Conservation (phyloP, 805 yeast genomes). For the Candida michaelii region DNA sequence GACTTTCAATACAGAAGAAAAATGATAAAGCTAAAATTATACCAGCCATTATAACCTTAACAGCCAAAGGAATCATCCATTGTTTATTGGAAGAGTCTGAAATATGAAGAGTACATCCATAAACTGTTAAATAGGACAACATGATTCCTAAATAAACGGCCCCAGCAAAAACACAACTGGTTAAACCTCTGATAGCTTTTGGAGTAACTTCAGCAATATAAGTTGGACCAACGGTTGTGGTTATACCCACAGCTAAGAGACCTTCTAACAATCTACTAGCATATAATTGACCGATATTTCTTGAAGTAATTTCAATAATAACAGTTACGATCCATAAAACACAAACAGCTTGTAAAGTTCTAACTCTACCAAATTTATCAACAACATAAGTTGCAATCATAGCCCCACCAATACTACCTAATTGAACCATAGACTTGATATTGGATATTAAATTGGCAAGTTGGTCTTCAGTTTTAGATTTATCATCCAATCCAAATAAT, state of each 20-base stretch:
- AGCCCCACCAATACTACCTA: slow-evolving; percentile 57
- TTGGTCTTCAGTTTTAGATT: slow-evolving; percentile 28
- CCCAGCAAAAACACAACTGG: slow-evolving; percentile 55
- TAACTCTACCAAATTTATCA: slow-evolving; percentile 52
- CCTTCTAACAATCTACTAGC: slow-evolving; percentile 60
- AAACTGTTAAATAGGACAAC: slow-evolving; percentile 49
- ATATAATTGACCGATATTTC: slow-evolving; percentile 48
- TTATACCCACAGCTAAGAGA: slow-evolving; percentile 51
- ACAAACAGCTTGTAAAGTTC: slow-evolving; percentile 46
- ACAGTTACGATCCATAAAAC: slow-evolving; percentile 46
- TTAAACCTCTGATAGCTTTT: slow-evolving; percentile 49
- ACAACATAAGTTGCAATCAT: slow-evolving; percentile 47
- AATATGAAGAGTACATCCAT: slow-evolving; percentile 51
- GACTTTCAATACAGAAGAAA: slow-evolving; percentile 46
- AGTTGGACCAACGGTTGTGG: slow-evolving; percentile 56
- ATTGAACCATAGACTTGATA: slow-evolving; percentile 58
- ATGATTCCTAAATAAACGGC: slow-evolving; percentile 57
- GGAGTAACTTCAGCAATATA: slow-evolving; percentile 57
- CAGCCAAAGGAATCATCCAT: slow-evolving; percentile 53
- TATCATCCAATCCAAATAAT: slow-evolving; percentile 46
- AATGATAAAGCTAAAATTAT: slow-evolving; percentile 42
- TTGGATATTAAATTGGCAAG: slow-evolving; percentile 51
- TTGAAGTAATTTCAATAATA: slow-evolving; percentile 48
- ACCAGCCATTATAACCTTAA: slow-evolving; percentile 51
- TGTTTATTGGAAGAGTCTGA: slow-evolving; percentile 35